A percentile compares a stretch with the other conserved stretches of the same genome.
phyloP scores from a whole-genome alignment of 208 protist genomes.

The Wallacemonas sp. region DNA sequence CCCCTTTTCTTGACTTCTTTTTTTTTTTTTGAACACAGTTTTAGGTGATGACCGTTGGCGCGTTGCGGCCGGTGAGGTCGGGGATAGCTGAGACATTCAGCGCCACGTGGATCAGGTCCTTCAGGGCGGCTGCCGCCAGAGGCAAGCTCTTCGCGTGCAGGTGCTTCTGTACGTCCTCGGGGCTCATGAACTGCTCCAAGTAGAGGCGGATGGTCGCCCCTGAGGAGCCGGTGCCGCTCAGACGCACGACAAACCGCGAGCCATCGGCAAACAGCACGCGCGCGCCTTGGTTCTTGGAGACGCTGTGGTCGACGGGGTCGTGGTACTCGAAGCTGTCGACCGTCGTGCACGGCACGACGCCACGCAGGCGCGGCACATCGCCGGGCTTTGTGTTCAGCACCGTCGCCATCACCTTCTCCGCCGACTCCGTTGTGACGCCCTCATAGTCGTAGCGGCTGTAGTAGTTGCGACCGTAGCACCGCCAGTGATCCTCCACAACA shows the following conservation, averaged over 20 bases:
- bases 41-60: slow-evolving; percentile 98
- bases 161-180: slow-evolving; percentile 45
- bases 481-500: slow-evolving; percentile 95
- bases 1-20: not conserved
- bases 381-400: slow-evolving; percentile 30
- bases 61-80: slow-evolving; percentile 88
- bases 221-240: slow-evolving; percentile 94
- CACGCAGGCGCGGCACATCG: slow-evolving; percentile 50
- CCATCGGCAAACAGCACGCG: slow-evolving; percentile 96
- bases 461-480: slow-evolving; percentile 96
- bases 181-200: slow-evolving; percentile 94
- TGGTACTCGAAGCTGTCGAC: slow-evolving; percentile 97
- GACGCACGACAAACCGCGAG: slow-evolving; percentile 95
- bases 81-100: slow-evolving; percentile 84
- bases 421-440: slow-evolving; percentile 79
- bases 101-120: slow-evolving; percentile 85
- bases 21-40: not conserved
- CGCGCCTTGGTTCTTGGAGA: slow-evolving; percentile 92
- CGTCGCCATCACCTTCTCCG: slow-evolving; percentile 86
- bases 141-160: slow-evolving; percentile 49
- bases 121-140: slow-evolving; percentile 54
- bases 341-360: slow-evolving; percentile 36
- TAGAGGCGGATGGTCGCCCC: slow-evolving; percentile 98
- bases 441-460: slow-evolving; percentile 98
- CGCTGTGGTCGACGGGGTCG: slow-evolving; percentile 94